Conservation (phyloP, 2,329 filamentous ascomycete species). For the Hymenoscyphus fructigenus region DNA sequence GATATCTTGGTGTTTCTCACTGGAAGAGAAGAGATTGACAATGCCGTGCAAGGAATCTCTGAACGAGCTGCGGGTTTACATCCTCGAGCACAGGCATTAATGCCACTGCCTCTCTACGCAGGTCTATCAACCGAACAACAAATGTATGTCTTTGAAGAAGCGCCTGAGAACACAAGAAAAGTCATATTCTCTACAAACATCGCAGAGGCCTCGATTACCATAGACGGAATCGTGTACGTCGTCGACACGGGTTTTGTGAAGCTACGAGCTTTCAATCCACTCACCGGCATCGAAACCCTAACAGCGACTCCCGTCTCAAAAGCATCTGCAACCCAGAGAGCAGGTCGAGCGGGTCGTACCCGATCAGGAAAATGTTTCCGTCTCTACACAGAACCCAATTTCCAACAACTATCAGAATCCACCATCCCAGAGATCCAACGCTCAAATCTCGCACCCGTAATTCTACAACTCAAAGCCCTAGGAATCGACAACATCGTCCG, state of each 20-base stretch:
- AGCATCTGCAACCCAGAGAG: slow-evolving; percentile 87
- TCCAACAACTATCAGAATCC: slow-evolving; percentile 62
- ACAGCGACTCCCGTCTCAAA: slow-evolving; percentile 82
- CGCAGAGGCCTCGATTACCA: slow-evolving; percentile 92
- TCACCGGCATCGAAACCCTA: slow-evolving; percentile 82
- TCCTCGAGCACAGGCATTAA: slow-evolving; percentile 57
- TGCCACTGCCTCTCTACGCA: slow-evolving; percentile 81
- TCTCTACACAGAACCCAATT: slow-evolving; percentile 79
- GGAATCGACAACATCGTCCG: slow-evolving; percentile 92
- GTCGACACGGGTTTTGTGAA: slow-evolving; percentile 92
- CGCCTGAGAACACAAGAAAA: slow-evolving; percentile 80
- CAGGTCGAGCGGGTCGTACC: slow-evolving; percentile 86
- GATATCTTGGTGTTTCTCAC: slow-evolving; percentile 92
- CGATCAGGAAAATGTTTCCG: slow-evolving; percentile 91
- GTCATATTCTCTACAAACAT: slow-evolving; percentile 95
- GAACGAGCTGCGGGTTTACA: slow-evolving; percentile 67
- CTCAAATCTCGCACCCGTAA: slow-evolving; percentile 82
- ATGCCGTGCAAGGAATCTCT: slow-evolving; percentile 72
- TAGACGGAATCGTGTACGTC: slow-evolving; percentile 88
- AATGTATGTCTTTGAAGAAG: slow-evolving; percentile 88
- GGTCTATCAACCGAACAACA: slow-evolving; percentile 88
- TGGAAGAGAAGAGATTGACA: slow-evolving; percentile 89
- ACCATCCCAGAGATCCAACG: slow-evolving; percentile 90
- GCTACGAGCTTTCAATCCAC: slow-evolving; percentile 79
- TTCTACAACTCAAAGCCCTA: slow-evolving; percentile 90